These are phyloP conservation scores for Plasmodium malariae DNA, from an alignment of 169 alveolate genomes.

Conservation along the genomic window DNA sequence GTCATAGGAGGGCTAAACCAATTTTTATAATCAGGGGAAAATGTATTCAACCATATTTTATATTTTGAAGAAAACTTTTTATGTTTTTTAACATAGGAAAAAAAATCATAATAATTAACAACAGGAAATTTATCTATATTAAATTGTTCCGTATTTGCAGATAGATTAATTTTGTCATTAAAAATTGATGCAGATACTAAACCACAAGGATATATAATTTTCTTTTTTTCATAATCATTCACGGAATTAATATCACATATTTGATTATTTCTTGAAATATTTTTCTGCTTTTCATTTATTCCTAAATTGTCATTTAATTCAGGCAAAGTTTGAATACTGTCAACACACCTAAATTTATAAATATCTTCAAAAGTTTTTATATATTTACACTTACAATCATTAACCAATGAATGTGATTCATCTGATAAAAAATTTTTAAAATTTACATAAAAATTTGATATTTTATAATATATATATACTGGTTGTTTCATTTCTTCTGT, in stretches of 20 bases:
- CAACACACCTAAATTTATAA: conserved; percentile 42
- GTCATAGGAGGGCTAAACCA: conserved; percentile 66
- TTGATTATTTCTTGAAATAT: background rate
- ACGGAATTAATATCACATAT: conserved; percentile 7
- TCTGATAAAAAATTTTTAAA: conserved; percentile 37
- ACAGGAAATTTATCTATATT: conserved; percentile 29
- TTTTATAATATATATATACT: conserved; percentile 44
- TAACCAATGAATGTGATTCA: conserved; percentile 44
- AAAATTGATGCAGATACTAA: conserved; percentile 43
- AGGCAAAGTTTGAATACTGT: conserved; percentile 37
- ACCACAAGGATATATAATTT: conserved; percentile 50
- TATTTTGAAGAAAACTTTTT: conserved; percentile 20
- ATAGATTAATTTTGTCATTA: conserved; percentile 37
- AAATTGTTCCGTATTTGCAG: background rate
- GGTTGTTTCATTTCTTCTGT: conserved; percentile 51
- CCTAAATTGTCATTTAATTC: conserved; percentile 20
- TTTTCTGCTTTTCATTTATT: background rate
- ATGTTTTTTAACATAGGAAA: conserved; percentile 50
- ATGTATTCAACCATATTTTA: conserved; percentile 37
- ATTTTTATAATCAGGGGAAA: conserved; percentile 46
- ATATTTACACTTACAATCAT: conserved; percentile 18
- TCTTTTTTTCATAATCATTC: background rate
- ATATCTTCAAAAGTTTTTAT: conserved; percentile 49
- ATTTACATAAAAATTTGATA: conserved; percentile 42
- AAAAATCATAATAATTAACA: conserved; percentile 51